Evolutionary conservation across 805 yeast genomes (phyloP), one percentile per base, ranked within the genome.

Genomic region (Trichomonascus vanleenenianus): DNA sequence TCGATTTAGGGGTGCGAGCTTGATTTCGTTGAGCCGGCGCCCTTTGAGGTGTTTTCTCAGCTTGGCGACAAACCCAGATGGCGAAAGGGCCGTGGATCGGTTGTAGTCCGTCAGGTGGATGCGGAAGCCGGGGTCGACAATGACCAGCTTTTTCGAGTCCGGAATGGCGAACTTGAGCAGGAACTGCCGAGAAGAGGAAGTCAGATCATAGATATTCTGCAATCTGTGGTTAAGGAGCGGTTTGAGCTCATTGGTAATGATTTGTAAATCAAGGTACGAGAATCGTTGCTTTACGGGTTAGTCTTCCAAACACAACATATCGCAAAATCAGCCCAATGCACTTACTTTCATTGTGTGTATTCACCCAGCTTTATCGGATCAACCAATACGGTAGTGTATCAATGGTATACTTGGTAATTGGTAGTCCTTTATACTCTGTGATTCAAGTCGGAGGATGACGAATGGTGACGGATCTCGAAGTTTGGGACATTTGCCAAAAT

Each of bases 71-170:
- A 91, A 91, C 36, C 81, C 81, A 3, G 95, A 79, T 0, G 97
- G 97, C 10, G 81, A 72, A 16, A 80, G 85, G 8, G 89, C 82
- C 0, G 85, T 79, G 3, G 87, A 84, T 56, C 96, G 75, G 40
- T 85, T 85, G 57, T 78, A 91, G 16, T 81, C 84, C 0, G 97
- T 85, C 44, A 79, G 56, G 61, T 89, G 91, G 22, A 83, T 64
- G 51, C 87, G 78, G 61, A 83, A 79, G 0, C 98, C 98, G 44
- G 91, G 85, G 57, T 91, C 97, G 6, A 89, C 70, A 3, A 89
- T 79, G 20, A 89, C 63, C 38, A 74, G 77, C 48, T 79, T 73
- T 63, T 87, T 91, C 3, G 88, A 81, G 56, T 87, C 94, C 0
- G 95, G 94, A 36, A 81, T 67, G 34, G 85, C 79, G 59, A 89